These are phyloP conservation scores for Diaporthe ilicicola DNA, from an alignment of 2,329 filamentous ascomycete genomes.

Conservation along the genomic window DNA sequence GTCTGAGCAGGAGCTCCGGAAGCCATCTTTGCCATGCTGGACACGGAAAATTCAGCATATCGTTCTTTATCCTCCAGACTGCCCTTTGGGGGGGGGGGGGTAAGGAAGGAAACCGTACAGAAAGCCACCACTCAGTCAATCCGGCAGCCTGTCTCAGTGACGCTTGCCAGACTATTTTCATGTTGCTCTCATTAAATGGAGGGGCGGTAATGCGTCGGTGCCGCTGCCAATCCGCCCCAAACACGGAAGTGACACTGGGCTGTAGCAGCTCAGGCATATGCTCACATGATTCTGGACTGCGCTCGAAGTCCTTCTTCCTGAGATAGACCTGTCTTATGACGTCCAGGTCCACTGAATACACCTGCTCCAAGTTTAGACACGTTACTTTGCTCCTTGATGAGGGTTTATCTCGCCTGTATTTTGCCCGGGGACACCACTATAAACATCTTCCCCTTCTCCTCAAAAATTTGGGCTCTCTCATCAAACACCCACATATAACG, in stretches of 20 bases:
- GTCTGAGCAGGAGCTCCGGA: slow-evolving; percentile 3
- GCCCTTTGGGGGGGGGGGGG: no score
- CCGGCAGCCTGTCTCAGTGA: neutral
- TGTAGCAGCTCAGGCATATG: neutral
- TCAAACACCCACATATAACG: slow-evolving; percentile 5
- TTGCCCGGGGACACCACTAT: neutral
- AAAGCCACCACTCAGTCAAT: neutral
- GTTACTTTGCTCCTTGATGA: fast-evolving
- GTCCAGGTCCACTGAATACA: neutral
- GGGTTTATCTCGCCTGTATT: neutral
- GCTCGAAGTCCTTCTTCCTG: slow-evolving; percentile 16
- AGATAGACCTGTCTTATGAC: slow-evolving; percentile 14
- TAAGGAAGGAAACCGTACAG: neutral
- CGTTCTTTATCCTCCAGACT: no score
- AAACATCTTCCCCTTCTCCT: slow-evolving; percentile 15
- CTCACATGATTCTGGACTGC: neutral
- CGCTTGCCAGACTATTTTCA: slow-evolving; percentile 23
- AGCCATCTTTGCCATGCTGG: neutral
- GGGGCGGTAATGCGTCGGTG: slow-evolving; percentile 22
- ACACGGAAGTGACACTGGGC: neutral
- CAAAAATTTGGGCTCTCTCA: neutral
- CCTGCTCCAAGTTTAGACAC: neutral
- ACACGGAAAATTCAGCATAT: no score
- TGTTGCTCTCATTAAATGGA: slow-evolving; percentile 25
- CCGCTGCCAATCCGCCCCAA: slow-evolving; percentile 15